Evolutionary conservation across 768 basidiomycete genomes (phyloP).

Genomic region (Coprinopsis cinerea): DNA sequence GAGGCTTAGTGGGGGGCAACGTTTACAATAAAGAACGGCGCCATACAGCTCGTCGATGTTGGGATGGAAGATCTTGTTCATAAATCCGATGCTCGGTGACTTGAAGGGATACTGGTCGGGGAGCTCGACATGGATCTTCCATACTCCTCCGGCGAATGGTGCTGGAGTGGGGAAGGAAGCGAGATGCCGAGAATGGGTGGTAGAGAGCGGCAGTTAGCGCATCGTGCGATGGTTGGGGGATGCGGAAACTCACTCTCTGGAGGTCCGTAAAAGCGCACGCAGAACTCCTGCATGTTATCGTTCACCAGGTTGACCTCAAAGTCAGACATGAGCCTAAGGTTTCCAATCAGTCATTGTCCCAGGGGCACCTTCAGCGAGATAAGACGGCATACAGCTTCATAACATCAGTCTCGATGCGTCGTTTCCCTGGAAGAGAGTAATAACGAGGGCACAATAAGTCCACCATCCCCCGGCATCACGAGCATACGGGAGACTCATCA

Average conservation of each 20-base stretch:
- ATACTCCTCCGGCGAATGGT: slow-evolving; percentile 94
- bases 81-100: slow-evolving; percentile 97
- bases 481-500: slow-evolving; percentile 15
- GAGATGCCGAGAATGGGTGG: too few relatives aligned
- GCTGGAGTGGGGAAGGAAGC: too few relatives aligned
- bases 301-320: slow-evolving; percentile 97
- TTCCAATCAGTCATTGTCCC: slow-evolving; percentile 1
- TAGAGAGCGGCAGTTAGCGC: too few relatives aligned
- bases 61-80: slow-evolving; percentile 99
- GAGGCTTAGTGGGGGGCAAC: slow-evolving; percentile 3
- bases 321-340: slow-evolving; percentile 88
- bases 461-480: too few relatives aligned
- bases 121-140: slow-evolving; percentile 99
- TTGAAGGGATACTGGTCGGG: slow-evolving; percentile 99
- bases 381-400: slow-evolving; percentile 82
- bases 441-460: too few relatives aligned
- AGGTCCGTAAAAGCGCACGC: slow-evolving; percentile 92
- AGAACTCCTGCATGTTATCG: slow-evolving; percentile 99
- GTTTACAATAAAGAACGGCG: slow-evolving; percentile 4
- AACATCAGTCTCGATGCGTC: slow-evolving; percentile 97
- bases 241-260: slow-evolving; percentile 74
- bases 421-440: slow-evolving; percentile 80
- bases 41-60: slow-evolving; percentile 98
- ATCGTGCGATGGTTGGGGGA: neutral
- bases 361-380: neutral